phyloP scores from a whole-genome alignment of 176 grass and related monocot species.

The Musa troglodytarum region DNA sequence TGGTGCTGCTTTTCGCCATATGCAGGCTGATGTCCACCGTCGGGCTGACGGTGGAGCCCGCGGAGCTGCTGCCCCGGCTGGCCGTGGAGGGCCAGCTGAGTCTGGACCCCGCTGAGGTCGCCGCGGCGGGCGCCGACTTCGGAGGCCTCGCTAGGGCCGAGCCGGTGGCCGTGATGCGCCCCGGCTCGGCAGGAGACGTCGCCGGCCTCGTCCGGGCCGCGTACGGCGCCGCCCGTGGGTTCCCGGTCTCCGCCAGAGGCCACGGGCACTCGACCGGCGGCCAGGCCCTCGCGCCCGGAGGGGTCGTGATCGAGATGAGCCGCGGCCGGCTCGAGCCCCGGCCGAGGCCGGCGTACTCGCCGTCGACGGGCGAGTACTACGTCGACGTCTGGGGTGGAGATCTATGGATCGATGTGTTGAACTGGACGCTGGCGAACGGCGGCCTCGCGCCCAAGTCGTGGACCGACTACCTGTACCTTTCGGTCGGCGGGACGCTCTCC shows the following conservation, averaged over 20 bases:
- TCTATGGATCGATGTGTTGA: constrained; percentile 79
- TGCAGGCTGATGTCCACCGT: constrained; percentile 65
- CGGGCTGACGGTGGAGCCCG: constrained; percentile 37
- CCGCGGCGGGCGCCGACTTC: constrained; percentile 47
- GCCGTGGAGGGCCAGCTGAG: constrained; percentile 24
- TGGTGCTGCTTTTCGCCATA: constrained; percentile 40
- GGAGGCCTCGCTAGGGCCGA: constrained; percentile 32
- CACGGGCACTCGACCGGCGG: constrained; percentile 86
- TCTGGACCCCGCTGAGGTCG: constrained; percentile 40
- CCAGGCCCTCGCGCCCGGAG: constrained; percentile 57
- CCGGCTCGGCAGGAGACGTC: constrained; percentile 40
- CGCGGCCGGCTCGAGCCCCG: constrained; percentile 22
- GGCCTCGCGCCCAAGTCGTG: constrained; percentile 77
- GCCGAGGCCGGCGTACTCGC: constrained; percentile 45
- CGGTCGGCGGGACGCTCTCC: constrained; percentile 82
- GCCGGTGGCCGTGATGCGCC: constrained; percentile 53
- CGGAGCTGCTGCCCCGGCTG: constrained; percentile 32
- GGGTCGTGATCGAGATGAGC: constrained; percentile 77
- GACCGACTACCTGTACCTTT: constrained; percentile 93
- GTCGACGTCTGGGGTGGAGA: constrained; percentile 92
- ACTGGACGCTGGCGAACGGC: constrained; percentile 68
- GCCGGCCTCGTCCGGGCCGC: constrained; percentile 38
- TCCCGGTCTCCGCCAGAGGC: constrained; percentile 61
- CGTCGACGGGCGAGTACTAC: constrained; percentile 50
- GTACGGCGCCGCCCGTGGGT: constrained; percentile 24